A percentile compares a stretch with the other conserved stretches of the same genome.
These are phyloP conservation scores for Neurospora sp. DNA, from an alignment of 2,329 filamentous ascomycete species.

Conservation along the genomic window DNA sequence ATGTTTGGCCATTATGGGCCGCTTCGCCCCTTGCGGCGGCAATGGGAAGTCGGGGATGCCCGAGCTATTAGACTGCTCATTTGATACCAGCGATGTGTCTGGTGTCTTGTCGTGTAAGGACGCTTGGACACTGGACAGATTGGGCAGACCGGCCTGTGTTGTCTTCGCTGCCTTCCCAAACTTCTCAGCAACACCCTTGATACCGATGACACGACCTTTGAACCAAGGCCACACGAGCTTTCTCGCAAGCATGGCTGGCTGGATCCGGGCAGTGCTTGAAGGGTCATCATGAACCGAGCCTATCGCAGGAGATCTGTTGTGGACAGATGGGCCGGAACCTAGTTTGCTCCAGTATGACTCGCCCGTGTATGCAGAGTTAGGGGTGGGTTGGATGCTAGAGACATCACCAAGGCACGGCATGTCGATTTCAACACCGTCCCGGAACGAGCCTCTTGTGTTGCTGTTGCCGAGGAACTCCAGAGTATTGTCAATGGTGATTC, in stretches of 20 bases:
- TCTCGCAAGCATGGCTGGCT: conserved; percentile 1
- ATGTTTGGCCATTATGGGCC: neutral
- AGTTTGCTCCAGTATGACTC: conserved; percentile 1
- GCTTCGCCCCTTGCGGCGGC: neutral
- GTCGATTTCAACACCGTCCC: conserved; percentile 20
- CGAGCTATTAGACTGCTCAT: neutral
- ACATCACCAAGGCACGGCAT: conserved; percentile 17
- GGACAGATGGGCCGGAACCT: neutral
- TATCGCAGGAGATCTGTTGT: neutral
- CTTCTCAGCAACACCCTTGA: neutral
- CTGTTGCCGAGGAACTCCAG: conserved; percentile 12
- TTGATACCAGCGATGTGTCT: neutral
- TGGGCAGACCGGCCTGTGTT: conserved; percentile 3
- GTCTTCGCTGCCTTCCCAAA: conserved; percentile 2
- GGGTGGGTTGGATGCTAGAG: conserved; percentile 17
- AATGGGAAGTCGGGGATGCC: neutral
- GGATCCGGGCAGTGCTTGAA: neutral
- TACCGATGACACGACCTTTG: neutral
- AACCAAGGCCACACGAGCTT: conserved; percentile 16
- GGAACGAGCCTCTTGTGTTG: conserved; percentile 17
- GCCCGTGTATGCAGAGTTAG: conserved; percentile 15
- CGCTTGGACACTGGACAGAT: conserved; percentile 8
- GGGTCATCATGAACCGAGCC: neutral
- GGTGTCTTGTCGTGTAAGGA: conserved; percentile 6
- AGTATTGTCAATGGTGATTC: conserved; percentile 7